Conservation (phyloP, 495 filamentous ascomycete species). For the Articulospora tetracladia region DNA sequence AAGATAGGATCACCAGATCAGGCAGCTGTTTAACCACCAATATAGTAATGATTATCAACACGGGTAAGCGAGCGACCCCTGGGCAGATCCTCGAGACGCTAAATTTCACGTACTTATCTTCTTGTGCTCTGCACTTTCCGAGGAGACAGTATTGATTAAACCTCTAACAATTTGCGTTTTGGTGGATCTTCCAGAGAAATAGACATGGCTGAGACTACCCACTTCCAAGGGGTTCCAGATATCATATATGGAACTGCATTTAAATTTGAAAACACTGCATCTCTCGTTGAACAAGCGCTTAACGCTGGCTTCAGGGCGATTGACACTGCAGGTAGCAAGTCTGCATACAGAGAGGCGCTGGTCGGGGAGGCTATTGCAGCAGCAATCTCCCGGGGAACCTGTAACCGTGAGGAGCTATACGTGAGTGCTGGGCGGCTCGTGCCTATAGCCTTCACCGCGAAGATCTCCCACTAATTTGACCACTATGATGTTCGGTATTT, state of each 20-base stretch:
- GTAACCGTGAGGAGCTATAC: conserved; percentile 4
- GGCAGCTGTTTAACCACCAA: no score
- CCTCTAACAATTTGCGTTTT: no score
- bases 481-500: no score
- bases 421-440: neutral
- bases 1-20: no score
- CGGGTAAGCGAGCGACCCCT: no score
- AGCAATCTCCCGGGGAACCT: neutral
- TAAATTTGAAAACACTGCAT: conserved; percentile 14
- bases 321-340: conserved; percentile 51
- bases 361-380: conserved; percentile 6
- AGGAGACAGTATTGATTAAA: no score
- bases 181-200: no score
- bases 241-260: conserved; percentile 13
- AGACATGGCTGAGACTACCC: neutral
- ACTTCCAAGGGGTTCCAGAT: conserved; percentile 7
- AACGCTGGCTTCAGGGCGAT: conserved; percentile 35
- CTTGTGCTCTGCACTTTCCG: no score
- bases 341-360: conserved; percentile 9
- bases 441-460: neutral
- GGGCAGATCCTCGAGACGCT: no score
- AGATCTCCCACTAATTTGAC: neutral
- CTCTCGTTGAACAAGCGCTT: conserved; percentile 36
- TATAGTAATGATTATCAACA: no score
- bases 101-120: no score